Evolutionary conservation across 176 grass and related monocot genomes (phyloP).

Genomic region (Triticum turgidum): DNA sequence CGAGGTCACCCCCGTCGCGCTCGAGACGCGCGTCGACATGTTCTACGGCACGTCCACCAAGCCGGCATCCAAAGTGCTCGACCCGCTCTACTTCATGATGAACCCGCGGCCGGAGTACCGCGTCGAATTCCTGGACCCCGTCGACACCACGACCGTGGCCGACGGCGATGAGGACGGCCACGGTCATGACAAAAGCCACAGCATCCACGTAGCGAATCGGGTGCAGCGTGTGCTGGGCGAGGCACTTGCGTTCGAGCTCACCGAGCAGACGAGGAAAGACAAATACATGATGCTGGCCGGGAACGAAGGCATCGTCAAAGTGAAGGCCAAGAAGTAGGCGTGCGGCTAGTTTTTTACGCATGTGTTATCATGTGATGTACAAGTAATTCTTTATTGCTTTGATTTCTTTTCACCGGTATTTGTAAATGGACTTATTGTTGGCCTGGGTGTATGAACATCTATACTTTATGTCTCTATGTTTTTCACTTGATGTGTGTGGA

Average conservation of each 20-base stretch:
- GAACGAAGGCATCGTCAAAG: constrained; percentile 48
- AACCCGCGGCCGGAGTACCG: constrained; percentile 63
- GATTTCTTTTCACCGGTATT: background rate
- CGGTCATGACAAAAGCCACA: constrained; percentile 13
- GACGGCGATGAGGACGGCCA: background rate
- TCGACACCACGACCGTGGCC: background rate
- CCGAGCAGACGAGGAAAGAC: constrained; percentile 44
- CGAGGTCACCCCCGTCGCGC: constrained; percentile 62
- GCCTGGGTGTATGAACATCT: background rate
- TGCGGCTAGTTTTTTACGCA: background rate
- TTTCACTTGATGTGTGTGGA: background rate
- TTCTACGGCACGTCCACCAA: constrained; percentile 73
- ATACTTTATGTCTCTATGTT: background rate
- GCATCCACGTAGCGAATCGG: constrained; percentile 48
- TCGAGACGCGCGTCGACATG: constrained; percentile 54
- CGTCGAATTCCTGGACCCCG: constrained; percentile 52
- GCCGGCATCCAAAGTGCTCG: constrained; percentile 59
- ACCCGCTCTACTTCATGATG: constrained; percentile 80
- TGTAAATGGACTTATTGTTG: background rate
- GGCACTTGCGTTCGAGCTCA: constrained; percentile 42
- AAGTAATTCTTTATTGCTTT: constrained; percentile 29
- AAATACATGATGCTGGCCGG: constrained; percentile 64
- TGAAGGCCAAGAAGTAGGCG: background rate
- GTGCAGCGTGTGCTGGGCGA: constrained; percentile 54
- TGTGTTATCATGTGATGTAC: background rate